Conservation (phyloP, 176 grass and related monocot genomes). For the Luzula sylvatica region DNA sequence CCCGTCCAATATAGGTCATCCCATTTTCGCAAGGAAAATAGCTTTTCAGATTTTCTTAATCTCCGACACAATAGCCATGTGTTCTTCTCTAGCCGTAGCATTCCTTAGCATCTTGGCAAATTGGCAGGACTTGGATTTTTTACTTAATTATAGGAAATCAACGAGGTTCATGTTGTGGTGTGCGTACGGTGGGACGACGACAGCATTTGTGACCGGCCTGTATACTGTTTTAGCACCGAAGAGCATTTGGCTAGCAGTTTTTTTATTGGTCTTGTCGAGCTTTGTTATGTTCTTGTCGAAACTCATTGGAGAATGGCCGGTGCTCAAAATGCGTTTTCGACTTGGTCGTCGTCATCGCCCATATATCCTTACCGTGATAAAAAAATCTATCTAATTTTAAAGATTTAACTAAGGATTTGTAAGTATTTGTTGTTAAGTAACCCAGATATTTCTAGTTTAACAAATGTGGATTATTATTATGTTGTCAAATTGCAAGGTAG, state of each 20-base stretch:
- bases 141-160: constrained; percentile 10
- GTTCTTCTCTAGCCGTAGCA: constrained; percentile 10
- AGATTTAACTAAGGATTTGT: too few species aligned
- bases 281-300: background rate
- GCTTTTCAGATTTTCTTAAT: constrained; percentile 10
- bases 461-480: too few species aligned
- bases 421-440: too few species aligned
- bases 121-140: constrained; percentile 2
- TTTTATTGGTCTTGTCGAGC: background rate
- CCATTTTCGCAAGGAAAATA: constrained; percentile 1
- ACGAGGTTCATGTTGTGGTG: constrained; percentile 11
- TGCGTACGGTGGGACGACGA: background rate
- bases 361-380: background rate
- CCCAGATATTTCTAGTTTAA: too few species aligned
- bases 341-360: background rate
- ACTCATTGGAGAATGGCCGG: constrained; percentile 1
- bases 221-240: background rate
- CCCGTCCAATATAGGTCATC: background rate
- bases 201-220: constrained; percentile 6
- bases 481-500: too few species aligned
- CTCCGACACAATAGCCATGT: constrained; percentile 14
- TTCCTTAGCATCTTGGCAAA: background rate
- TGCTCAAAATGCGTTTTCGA: background rate
- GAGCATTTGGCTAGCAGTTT: constrained; percentile 4
- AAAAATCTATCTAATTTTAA: too few species aligned